Evolutionary conservation across 2,329 filamentous ascomycete genomes (phyloP).

Genomic region (Talaromyces verruculosus): DNA sequence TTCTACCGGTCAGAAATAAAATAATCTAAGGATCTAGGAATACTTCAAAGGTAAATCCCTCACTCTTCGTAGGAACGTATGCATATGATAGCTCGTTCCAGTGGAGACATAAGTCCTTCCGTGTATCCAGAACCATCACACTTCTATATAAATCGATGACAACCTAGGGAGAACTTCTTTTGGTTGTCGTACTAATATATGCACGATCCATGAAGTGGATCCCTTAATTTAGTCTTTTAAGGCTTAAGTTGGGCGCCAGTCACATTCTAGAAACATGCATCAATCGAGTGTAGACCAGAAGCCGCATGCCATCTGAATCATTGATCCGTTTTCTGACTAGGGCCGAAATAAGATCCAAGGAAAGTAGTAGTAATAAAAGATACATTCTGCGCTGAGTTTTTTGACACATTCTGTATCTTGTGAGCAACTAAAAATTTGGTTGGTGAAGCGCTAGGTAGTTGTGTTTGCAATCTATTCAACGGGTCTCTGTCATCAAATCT

Average conservation of each 20-base stretch:
- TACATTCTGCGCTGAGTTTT: background rate
- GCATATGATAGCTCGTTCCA: background rate
- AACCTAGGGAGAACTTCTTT: background rate
- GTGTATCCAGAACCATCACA: background rate
- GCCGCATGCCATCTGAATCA: background rate
- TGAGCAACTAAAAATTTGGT: background rate
- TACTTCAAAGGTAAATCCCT: background rate
- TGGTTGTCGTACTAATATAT: background rate
- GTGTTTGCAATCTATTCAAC: background rate
- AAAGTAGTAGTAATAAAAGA: background rate
- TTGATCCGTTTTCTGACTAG: background rate
- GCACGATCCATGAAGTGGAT: background rate
- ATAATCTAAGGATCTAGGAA: too few species aligned
- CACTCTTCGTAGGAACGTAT: background rate
- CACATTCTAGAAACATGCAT: background rate
- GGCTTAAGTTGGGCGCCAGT: background rate
- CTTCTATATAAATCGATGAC: background rate
- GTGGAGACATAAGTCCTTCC: background rate
- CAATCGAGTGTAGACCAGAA: background rate
- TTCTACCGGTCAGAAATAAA: background rate
- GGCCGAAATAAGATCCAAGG: background rate
- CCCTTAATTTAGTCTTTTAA: background rate
- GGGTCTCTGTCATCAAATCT: background rate
- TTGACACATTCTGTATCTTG: background rate
- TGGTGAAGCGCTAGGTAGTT: background rate